Percentiles rank a stretch among this genome's conserved stretches.
Conservation (phyloP, 2,329 filamentous ascomycete species). For the Botrytis sinoallii region DNA sequence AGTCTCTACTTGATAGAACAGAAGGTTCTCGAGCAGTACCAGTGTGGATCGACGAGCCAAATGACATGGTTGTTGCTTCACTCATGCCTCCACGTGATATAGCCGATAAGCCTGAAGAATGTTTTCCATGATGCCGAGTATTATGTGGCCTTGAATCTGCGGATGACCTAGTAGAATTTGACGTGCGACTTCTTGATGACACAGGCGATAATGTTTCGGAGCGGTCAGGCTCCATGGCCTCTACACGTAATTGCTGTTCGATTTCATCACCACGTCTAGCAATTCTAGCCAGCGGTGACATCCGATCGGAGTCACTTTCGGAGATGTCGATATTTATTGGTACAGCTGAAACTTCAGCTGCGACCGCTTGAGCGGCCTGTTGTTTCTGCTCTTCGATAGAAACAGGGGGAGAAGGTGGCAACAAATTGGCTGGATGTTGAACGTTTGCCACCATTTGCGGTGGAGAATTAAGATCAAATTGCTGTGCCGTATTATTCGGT, state of each 20-base stretch:
- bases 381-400: conserved; percentile 70
- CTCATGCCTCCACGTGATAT: conserved; percentile 52
- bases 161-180: conserved; percentile 52
- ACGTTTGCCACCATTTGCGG: conserved; percentile 79
- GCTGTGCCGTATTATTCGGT: conserved; percentile 83
- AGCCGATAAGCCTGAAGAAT: conserved; percentile 41
- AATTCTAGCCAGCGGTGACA: conserved; percentile 73
- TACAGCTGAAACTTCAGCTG: conserved; percentile 45
- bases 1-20: conserved; percentile 44
- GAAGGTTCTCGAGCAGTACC: conserved; percentile 33
- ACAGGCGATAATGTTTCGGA: conserved; percentile 36
- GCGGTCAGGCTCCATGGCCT: conserved; percentile 30
- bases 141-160: conserved; percentile 50
- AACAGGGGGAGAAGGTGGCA: conserved; percentile 79
- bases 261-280: conserved; percentile 61
- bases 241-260: conserved; percentile 29
- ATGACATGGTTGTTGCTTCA: conserved; percentile 66
- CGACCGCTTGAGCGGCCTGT: conserved; percentile 26
- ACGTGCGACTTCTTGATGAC: conserved; percentile 36
- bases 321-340: conserved; percentile 59
- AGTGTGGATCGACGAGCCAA: conserved; percentile 54
- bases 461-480: conserved; percentile 87
- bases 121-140: conserved; percentile 34
- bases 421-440: conserved; percentile 75
- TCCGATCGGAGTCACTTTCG: conserved; percentile 73